Conservation (phyloP, 768 basidiomycete genomes). For the Asterophora lycoperdoides region DNA sequence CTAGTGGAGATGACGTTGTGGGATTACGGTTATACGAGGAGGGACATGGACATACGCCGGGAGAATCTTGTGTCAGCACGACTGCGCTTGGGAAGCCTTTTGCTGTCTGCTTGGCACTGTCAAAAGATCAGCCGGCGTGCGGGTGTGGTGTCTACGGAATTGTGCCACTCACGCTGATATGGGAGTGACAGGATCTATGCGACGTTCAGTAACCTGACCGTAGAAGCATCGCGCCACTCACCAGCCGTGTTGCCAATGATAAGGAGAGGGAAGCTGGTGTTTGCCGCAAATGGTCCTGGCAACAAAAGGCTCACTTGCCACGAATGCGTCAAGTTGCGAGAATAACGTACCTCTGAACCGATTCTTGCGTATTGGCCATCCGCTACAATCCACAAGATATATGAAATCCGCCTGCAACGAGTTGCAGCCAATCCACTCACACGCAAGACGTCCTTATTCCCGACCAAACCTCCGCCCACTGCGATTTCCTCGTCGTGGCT, state of each 20-base stretch:
- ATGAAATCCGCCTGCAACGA: background rate
- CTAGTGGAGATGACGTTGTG: slow-evolving; percentile 9
- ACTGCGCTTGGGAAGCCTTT: slow-evolving; percentile 33
- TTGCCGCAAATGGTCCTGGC: slow-evolving; percentile 24
- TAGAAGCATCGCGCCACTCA: background rate
- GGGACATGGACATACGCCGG: slow-evolving; percentile 29
- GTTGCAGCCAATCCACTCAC: slow-evolving; percentile 19
- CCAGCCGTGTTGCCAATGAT: slow-evolving; percentile 24
- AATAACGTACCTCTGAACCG: slow-evolving; percentile 19
- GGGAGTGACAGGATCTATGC: slow-evolving; percentile 24
- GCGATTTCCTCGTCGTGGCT: slow-evolving; percentile 19
- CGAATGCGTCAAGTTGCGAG: background rate
- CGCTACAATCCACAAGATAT: slow-evolving; percentile 10
- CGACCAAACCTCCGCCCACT: slow-evolving; percentile 31
- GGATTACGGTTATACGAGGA: background rate
- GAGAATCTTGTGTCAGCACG: slow-evolving; percentile 38
- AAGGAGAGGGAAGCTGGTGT: slow-evolving; percentile 30
- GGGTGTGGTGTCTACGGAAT: background rate
- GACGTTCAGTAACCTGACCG: background rate
- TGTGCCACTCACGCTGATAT: slow-evolving; percentile 19
- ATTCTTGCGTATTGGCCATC: slow-evolving; percentile 22
- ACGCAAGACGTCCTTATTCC: slow-evolving; percentile 25
- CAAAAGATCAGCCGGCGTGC: background rate
- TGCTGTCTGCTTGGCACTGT: slow-evolving; percentile 37
- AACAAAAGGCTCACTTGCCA: background rate